Evolutionary conservation across 805 yeast species (phyloP).

Genomic region (Candida orba): DNA sequence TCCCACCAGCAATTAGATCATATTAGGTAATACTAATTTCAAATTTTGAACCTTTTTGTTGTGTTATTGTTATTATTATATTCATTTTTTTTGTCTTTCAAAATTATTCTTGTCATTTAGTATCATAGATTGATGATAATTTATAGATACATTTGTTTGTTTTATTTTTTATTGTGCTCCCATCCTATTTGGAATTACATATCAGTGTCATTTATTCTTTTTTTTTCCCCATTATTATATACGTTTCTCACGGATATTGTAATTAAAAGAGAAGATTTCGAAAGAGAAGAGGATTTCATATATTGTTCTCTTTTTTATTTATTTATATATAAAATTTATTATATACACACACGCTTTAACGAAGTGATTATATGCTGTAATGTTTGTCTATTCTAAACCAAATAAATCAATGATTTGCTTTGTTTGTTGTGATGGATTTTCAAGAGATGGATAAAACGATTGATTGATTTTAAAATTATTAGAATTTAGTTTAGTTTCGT

Average conservation of each 20-base stretch:
- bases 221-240: background rate
- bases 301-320: background rate
- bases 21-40: slow-evolving; percentile 50
- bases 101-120: too few relatives aligned
- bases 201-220: background rate
- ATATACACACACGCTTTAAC: background rate
- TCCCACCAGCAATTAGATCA: slow-evolving; percentile 95
- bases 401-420: slow-evolving; percentile 4
- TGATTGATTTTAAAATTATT: slow-evolving; percentile 5
- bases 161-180: too few relatives aligned
- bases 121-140: too few relatives aligned
- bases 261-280: too few relatives aligned
- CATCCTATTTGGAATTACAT: too few relatives aligned
- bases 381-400: background rate
- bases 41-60: too few relatives aligned
- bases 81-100: background rate
- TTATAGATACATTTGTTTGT: too few relatives aligned
- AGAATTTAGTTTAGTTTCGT: slow-evolving; percentile 1
- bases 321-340: background rate
- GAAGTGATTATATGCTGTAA: background rate
- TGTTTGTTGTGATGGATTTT: slow-evolving; percentile 15
- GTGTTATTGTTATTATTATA: slow-evolving; percentile 1
- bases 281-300: background rate
- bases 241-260: too few relatives aligned
- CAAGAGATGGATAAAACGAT: slow-evolving; percentile 9